Percentiles rank a stretch among this genome's conserved stretches.
phyloP scores from a whole-genome alignment of 257 asterid genomes.

The Vinca minor region DNA sequence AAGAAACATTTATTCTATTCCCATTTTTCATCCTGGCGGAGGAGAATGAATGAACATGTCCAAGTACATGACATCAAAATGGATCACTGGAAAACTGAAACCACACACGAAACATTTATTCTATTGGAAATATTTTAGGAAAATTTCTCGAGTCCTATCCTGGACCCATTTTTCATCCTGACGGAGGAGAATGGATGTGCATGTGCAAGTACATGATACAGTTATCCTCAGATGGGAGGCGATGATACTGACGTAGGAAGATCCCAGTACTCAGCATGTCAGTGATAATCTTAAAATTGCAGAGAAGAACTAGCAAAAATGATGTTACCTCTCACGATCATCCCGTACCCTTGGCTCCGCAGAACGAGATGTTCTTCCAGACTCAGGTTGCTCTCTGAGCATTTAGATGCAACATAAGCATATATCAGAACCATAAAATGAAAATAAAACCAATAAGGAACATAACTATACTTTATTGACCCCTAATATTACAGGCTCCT shows the following conservation, averaged over 20 bases:
- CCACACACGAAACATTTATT: too few relatives aligned
- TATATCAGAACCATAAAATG: neutral
- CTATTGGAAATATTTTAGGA: too few relatives aligned
- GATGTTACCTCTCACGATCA: too few relatives aligned
- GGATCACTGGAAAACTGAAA: too few relatives aligned
- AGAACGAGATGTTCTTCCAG: conserved; percentile 76
- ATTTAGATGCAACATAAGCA: conserved; percentile 7
- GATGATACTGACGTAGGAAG: neutral
- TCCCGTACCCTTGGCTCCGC: too few relatives aligned
- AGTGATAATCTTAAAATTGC: too few relatives aligned
- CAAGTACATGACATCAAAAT: too few relatives aligned
- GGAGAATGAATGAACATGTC: too few relatives aligned
- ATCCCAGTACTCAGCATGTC: conserved; percentile 29
- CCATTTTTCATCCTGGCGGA: too few relatives aligned
- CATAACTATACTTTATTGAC: neutral
- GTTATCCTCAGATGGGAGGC: neutral
- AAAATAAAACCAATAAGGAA: neutral
- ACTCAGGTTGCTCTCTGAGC: conserved; percentile 62
- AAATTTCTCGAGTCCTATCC: neutral
- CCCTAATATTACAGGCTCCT: neutral
- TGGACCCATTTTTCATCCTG: neutral
- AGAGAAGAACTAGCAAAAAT: too few relatives aligned
- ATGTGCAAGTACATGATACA: neutral
- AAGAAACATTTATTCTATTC: neutral
- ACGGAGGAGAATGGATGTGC: neutral